Percentiles rank a stretch among this genome's conserved stretches.
Evolutionary conservation across 768 basidiomycete genomes (phyloP).

Genomic region (Cyathus striatus): DNA sequence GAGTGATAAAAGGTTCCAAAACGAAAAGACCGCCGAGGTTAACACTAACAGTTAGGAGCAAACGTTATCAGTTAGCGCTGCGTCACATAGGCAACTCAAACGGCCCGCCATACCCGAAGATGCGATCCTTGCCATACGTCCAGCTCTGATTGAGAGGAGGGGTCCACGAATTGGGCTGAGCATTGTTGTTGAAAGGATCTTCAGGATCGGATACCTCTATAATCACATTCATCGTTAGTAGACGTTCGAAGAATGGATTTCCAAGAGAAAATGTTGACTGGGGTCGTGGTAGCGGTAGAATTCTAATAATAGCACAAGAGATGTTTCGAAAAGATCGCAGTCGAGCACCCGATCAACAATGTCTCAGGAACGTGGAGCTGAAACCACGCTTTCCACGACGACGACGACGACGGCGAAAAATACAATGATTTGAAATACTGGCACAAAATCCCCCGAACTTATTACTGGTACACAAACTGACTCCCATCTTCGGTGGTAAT

Average conservation of each 20-base stretch:
- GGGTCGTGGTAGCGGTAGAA: too few relatives aligned
- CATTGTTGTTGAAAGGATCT: conserved; percentile 72
- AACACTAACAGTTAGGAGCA: conserved; percentile 37
- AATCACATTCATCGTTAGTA: conserved; percentile 5
- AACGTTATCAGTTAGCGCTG: neutral
- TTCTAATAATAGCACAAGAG: too few relatives aligned
- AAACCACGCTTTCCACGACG: too few relatives aligned
- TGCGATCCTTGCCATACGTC: conserved; percentile 58
- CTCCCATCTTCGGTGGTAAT: conserved; percentile 63
- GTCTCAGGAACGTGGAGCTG: too few relatives aligned
- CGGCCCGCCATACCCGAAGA: conserved; percentile 50
- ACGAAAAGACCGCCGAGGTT: conserved; percentile 79
- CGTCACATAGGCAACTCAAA: too few relatives aligned
- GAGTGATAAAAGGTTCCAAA: conserved; percentile 68
- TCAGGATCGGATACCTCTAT: conserved; percentile 63
- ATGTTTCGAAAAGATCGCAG: too few relatives aligned
- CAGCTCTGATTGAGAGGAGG: conserved; percentile 74
- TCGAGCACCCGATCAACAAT: too few relatives aligned
- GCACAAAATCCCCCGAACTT: conserved; percentile 71
- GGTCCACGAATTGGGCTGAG: conserved; percentile 74
- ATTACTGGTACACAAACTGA: conserved; percentile 74
- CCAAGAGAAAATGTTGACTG: too few relatives aligned
- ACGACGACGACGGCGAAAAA: neutral
- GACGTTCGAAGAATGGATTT: conserved; percentile 2
- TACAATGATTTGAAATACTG: conserved; percentile 16